Base-by-base conservation (phyloP, 495 filamentous ascomycete species). In the Penicillium roqueforti region DNA sequence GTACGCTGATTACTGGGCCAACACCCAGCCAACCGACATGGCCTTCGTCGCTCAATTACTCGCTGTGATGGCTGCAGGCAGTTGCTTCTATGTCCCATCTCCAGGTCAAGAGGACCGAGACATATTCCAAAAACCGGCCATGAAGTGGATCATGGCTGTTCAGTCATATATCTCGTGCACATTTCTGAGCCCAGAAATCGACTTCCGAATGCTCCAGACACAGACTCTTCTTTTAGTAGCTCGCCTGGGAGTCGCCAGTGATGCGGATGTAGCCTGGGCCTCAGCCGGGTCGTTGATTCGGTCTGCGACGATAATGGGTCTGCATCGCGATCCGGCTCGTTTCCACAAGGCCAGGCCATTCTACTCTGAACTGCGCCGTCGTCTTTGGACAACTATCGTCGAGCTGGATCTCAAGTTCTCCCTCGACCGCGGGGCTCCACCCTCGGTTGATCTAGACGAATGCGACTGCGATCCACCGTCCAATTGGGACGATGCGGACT, bases 321-420 rank as follows among this genome's bases (percentile, higher is more conserved):
- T 85, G 14, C 81, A 87, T 56, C 78, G 79, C 4, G 80, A 84
- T 56, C 83, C 83, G 0, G 70, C 69, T 18, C 67, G 77, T 32
- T 78, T 83, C 42, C 71, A 69, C 1, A 63, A 63, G 28, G 77
- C 74, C 1, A 37, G 67, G 0, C 64, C 64, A 4, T 70, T 80
- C 18, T 75, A 79, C 53, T 71, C 70, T 4, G 83, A 87, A 54
- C 47, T 83, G 23, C 79, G 82, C 3, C 76, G 84, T 43, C 68
- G 83, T 19, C 51, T 86, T 3, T 87, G 84, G 84, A 75, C 75
- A 13, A 85, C 83, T 4, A 78, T 87, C 23, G 58, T 86, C 16
- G 84, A 87, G 51, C 57, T 86, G 25, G 68, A 69, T 46, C 56
- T 83, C 3, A 83, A 86, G 57, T 72, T 83, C 0, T 77, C 79